Conservation (phyloP, 2,329 filamentous ascomycete genomes). For the Calonectria fujianensis region DNA sequence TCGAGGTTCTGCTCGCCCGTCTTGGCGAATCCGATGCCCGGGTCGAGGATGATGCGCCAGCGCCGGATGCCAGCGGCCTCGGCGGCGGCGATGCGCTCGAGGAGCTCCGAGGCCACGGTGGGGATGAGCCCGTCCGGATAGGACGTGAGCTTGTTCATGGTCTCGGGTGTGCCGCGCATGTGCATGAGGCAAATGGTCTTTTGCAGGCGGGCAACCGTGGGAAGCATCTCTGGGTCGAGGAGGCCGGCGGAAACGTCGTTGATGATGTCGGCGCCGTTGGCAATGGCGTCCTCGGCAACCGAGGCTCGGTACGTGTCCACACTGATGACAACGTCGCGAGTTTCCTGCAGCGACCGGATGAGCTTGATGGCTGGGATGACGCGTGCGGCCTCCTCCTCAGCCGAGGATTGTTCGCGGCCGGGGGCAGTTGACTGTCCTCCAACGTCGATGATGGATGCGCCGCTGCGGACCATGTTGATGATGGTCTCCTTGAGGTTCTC, state of each 20-base stretch:
- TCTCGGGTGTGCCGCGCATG: slow-evolving; percentile 91
- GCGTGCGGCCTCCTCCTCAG: slow-evolving; percentile 84
- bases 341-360: slow-evolving; percentile 80
- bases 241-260: slow-evolving; percentile 94
- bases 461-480: slow-evolving; percentile 76
- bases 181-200: slow-evolving; percentile 92
- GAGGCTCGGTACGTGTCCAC: slow-evolving; percentile 93
- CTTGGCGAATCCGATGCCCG: slow-evolving; percentile 96
- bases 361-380: slow-evolving; percentile 86
- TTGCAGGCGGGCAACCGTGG: slow-evolving; percentile 84
- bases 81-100: slow-evolving; percentile 82
- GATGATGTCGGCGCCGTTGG: slow-evolving; percentile 90
- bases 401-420: slow-evolving; percentile 79
- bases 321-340: slow-evolving; percentile 81
- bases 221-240: slow-evolving; percentile 87
- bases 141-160: slow-evolving; percentile 82
- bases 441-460: slow-evolving; percentile 91
- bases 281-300: slow-evolving; percentile 85
- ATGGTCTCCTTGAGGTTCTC: slow-evolving; percentile 76
- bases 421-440: slow-evolving; percentile 96
- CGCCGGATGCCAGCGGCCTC: slow-evolving; percentile 87
- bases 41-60: slow-evolving; percentile 97
- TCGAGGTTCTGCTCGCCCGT: slow-evolving; percentile 86
- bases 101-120: slow-evolving; percentile 81
- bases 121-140: slow-evolving; percentile 82